Percentiles rank a stretch among this genome's conserved stretches.
Conservation (phyloP, 192 early-diverging fungal genomes). For the Dispira simplex region DNA sequence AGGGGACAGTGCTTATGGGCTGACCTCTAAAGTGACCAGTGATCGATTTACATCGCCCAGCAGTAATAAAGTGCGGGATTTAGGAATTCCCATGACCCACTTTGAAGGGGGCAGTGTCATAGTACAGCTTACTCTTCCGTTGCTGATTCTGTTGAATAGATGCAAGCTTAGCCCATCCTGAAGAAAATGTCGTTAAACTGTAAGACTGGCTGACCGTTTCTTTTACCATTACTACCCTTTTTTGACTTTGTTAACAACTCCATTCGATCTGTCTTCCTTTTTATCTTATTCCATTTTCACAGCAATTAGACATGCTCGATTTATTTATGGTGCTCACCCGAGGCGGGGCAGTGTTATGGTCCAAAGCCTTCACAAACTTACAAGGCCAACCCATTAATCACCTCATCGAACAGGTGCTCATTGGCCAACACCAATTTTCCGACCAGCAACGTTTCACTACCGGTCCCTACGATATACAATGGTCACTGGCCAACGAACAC, state of each 20-base stretch:
- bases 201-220: too few relatives aligned
- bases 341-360: slow-evolving; percentile 80
- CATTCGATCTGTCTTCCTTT: neutral
- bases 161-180: too few relatives aligned
- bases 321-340: slow-evolving; percentile 67
- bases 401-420: slow-evolving; percentile 61
- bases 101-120: too few relatives aligned
- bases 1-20: too few relatives aligned
- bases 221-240: too few relatives aligned
- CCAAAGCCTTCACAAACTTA: slow-evolving; percentile 44
- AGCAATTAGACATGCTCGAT: slow-evolving; percentile 54
- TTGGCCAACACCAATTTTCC: slow-evolving; percentile 46
- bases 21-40: too few relatives aligned
- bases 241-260: neutral
- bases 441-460: slow-evolving; percentile 26
- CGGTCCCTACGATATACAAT: slow-evolving; percentile 57
- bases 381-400: slow-evolving; percentile 46
- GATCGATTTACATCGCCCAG: too few relatives aligned
- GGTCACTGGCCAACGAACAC: slow-evolving; percentile 67
- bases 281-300: neutral
- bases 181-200: too few relatives aligned
- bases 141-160: too few relatives aligned
- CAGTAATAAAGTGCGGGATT: too few relatives aligned
- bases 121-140: too few relatives aligned
- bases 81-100: too few relatives aligned